Conservation (phyloP, 305 asterid genomes). For the Lippia alba region DNA sequence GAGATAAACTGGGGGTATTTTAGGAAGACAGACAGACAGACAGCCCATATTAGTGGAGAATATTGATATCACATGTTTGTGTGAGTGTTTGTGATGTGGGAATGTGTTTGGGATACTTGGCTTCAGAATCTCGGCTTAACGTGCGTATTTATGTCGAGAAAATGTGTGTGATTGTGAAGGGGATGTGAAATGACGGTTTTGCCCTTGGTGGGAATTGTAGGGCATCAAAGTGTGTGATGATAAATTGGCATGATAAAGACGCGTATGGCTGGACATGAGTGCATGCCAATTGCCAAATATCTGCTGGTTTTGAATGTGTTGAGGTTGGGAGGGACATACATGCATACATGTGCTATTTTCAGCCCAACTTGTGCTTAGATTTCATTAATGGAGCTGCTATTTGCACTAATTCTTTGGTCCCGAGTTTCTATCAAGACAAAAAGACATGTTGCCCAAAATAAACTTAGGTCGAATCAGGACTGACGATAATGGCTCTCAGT, state of each 20-base stretch:
- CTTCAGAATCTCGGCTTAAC: too few relatives aligned
- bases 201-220: too few relatives aligned
- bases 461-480: too few relatives aligned
- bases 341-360: constrained; percentile 17
- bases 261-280: constrained; percentile 40
- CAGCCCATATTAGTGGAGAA: constrained; percentile 14
- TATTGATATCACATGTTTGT: not conserved
- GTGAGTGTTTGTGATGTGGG: too few relatives aligned
- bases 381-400: too few relatives aligned
- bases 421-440: not conserved
- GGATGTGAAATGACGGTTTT: too few relatives aligned
- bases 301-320: constrained; percentile 31
- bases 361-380: not conserved
- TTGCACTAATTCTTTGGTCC: too few relatives aligned
- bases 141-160: too few relatives aligned
- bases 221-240: not conserved
- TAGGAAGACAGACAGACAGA: constrained; percentile 20
- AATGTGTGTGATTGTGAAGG: not conserved
- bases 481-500: too few relatives aligned
- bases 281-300: constrained; percentile 30
- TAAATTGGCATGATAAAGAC: constrained; percentile 34
- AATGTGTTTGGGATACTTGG: too few relatives aligned
- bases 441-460: too few relatives aligned
- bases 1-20: constrained; percentile 14
- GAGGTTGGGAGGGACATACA: not conserved